Base-by-base conservation (phyloP, 371 early-diverging fungal genomes). In the Mucor mucedo region DNA sequence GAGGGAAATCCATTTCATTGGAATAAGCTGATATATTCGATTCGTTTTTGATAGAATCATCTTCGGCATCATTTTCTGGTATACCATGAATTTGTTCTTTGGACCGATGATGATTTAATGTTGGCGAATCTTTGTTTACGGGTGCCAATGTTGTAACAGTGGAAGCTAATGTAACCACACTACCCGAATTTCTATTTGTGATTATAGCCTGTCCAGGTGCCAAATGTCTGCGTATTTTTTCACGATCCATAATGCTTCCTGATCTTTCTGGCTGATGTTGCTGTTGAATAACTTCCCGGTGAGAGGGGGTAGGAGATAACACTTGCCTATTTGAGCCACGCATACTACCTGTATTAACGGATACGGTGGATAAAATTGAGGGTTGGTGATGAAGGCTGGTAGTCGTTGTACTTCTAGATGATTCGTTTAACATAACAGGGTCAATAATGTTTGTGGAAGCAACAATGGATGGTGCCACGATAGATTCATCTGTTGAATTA, bases 201-300 rank as follows among this genome's bases (percentile, higher is more conserved):
- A 44, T 7, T 6, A 33, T 38, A 4, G 64, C 68, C 30, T 68
- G 68, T 2, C 68, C 68, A 27, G 68, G 68, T 28, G 68, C 68
- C n/a, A 68, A 48, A 49, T 68, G 68, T 14, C 68, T 39, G 6
- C 63, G 63, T 8, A 68, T 68, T 30, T 68, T 63, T 42, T 68
- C 68, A 33, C 68, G 33, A 16, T 68, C 63, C 54, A 68, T 55
- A 27, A 68, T 58, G 21, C 54, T 52, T 16, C 40, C 21, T 1
- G 54, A 38, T 38, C 48, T 50, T 40, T 65, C 39, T 0, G 35
- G 57, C n/a, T 4, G 14, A n/a, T 42, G 44, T n/a, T 42, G 44
- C 16, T 58, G 40, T 10, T 7, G 4, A 14, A 10, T 56, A 29
- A 30, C 14, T 5, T 16, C n/a, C 5, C 21, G 27, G 6, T 56